Evolutionary conservation across 78 protist species (phyloP), one percentile per base, ranked within the genome.

Genomic region (Tieghemostelium lacteum): DNA sequence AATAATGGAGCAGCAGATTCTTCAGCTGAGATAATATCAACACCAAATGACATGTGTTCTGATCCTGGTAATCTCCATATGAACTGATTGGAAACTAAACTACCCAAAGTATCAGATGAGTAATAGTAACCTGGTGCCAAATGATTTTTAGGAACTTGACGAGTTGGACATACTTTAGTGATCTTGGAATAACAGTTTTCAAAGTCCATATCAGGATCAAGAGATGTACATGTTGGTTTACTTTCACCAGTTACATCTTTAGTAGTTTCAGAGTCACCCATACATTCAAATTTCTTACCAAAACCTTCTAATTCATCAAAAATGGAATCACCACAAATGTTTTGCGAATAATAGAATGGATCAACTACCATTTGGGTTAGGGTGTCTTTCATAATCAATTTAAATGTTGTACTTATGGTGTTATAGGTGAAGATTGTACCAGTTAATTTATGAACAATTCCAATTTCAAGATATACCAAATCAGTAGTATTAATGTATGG

Each of bases 31-130:
- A 62, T 14, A 62, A 62, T 62, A 31, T 62, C 63, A 7, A 57
- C 16, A 19, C 63, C 63, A 57, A 57, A 57, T n/a, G 33, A 19
- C 17, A 57, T 14, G 16, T 57, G 17, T 22, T 57, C 63, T 5
- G 40, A 29, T 31, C 69, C 69, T 62, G 69, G 69, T 33, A 29
- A 5, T 5, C 29, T 28, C 69, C 69, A 62, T 19, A 62, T 62
- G 20, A 17, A 17, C 29, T 62, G 69, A 33, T 62, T 62, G 3
- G 31, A 26, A 19, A 62, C 29, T 33, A 62, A 33, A 33, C 3
- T 5, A 31, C 69, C 69, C 6, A 62, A 36, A 5, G 37, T 62
- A 62, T 62, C 69, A 62, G 20, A 2, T 6, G 31, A 33, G 5
- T 26, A 33, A 62, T 6, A 33, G 20, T 19, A 62, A 29, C 69